Conservation (phyloP, 1,284 basidiomycete species). For the Rhodotorula sp. region DNA sequence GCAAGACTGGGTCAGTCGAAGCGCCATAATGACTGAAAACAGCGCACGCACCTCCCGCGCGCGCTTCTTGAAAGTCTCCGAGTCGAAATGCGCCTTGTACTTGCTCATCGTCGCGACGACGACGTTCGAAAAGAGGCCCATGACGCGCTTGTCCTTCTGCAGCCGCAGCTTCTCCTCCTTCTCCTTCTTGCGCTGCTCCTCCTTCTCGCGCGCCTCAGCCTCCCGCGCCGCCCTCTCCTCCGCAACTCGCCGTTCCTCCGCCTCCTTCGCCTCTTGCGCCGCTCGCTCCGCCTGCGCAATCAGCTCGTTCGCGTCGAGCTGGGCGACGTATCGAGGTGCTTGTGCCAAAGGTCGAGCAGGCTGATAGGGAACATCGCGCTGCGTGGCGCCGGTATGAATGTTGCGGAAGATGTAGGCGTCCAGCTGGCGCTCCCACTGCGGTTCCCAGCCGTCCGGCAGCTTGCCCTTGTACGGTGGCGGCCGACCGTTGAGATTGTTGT, state of each 20-base stretch:
- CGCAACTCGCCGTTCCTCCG: slow-evolving; percentile 15
- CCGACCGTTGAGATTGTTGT: slow-evolving; percentile 17
- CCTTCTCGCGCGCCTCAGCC: slow-evolving; percentile 10
- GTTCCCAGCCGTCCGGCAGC: slow-evolving; percentile 30
- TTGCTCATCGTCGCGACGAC: slow-evolving; percentile 92
- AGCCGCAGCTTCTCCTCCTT: slow-evolving; percentile 48
- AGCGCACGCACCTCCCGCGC: slow-evolving; percentile 76
- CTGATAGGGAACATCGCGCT: slow-evolving; percentile 27
- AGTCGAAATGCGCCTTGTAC: slow-evolving; percentile 74
- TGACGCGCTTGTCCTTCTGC: slow-evolving; percentile 73
- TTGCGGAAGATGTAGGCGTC: slow-evolving; percentile 33
- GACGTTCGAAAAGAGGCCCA: slow-evolving; percentile 80
- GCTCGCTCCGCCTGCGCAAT: slow-evolving; percentile 53
- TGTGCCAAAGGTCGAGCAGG: not conserved
- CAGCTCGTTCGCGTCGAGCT: slow-evolving; percentile 39
- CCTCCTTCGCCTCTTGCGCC: slow-evolving; percentile 45
- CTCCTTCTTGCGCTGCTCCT: slow-evolving; percentile 38
- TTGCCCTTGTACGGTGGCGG: slow-evolving; percentile 31
- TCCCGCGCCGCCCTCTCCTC: slow-evolving; percentile 27
- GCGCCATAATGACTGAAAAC: slow-evolving; percentile 10
- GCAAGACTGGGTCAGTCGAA: slow-evolving; percentile 3
- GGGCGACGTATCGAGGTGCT: not conserved
- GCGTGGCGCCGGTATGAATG: slow-evolving; percentile 13
- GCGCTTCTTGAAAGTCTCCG: slow-evolving; percentile 88
- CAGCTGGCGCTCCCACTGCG: slow-evolving; percentile 2